Base-by-base conservation (phyloP, 768 basidiomycete genomes). In the Termitomyces sp. region DNA sequence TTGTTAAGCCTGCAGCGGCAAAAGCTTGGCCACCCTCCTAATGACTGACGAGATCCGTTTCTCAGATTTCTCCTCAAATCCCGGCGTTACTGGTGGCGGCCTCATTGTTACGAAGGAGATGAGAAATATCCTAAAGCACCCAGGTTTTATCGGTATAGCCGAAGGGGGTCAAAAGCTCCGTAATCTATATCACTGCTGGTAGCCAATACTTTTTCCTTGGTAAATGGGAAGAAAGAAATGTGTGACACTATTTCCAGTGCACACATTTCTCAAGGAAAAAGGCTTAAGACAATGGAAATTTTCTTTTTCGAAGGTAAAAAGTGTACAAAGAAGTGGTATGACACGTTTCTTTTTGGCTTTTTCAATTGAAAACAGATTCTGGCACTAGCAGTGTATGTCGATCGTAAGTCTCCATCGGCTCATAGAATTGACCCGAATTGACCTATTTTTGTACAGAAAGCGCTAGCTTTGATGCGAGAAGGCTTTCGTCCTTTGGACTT, bases 121-220 rank as follows among this genome's bases (percentile, higher is more conserved):
- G 70, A 45, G 37, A 14, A 52, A 57, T 0, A 64, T 73, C 23
- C 54, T 75, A 9, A 55, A 63, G 3, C 58, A 64, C 30, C 68
- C 70, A 0, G 72, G 72, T 10, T 70, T 61, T 52, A 46, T 73
- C 25, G 57, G 51, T 30, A 12, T 54, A 2, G 54, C 54, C 12
- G 57, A 66, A 16, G 72, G 69, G 10, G 72, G 72, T 1, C 60
- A 66, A 53, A 63, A 39, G n/a, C 52, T 71, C 9, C 61, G 70
- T 28, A 54, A 66, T 16, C 56, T 74, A n/a, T n/a, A n/a, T n/a
- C n/a, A n/a, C n/a, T n/a, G n/a, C n/a, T n/a, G n/a, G n/a, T n/a
- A n/a, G n/a, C n/a, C n/a, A n/a, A n/a, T n/a, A n/a, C n/a, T n/a
- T n/a, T n/a, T n/a, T n/a, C n/a, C n/a, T n/a, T n/a, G n/a, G n/a